Conservation (phyloP, 345 rosid genomes). For the Salix viminalis region DNA sequence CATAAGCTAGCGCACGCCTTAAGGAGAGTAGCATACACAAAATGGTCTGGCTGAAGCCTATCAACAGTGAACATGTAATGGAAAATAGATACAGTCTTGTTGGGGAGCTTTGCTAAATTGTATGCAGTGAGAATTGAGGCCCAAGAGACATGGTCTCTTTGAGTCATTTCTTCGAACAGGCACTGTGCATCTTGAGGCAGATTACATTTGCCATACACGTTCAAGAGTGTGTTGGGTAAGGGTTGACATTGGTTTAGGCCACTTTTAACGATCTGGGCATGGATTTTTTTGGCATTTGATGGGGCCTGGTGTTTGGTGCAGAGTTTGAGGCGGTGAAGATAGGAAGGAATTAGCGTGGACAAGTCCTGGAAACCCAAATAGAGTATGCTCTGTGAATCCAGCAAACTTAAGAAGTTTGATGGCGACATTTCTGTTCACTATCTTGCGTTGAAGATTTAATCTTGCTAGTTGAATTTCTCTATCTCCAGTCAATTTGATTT, state of each 20-base stretch:
- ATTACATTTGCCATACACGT: slow-evolving; percentile 50
- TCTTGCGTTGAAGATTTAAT: background rate
- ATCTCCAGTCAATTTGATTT: background rate
- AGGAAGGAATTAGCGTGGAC: slow-evolving; percentile 37
- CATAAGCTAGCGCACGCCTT: slow-evolving; percentile 61
- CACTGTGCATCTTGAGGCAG: slow-evolving; percentile 35
- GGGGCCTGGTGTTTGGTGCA: slow-evolving; percentile 37
- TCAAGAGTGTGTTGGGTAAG: slow-evolving; percentile 43
- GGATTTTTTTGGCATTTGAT: slow-evolving; percentile 33
- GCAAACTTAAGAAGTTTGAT: slow-evolving; percentile 5
- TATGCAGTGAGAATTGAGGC: slow-evolving; percentile 63
- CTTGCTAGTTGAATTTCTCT: background rate
- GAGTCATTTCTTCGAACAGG: slow-evolving; percentile 62
- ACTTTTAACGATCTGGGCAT: slow-evolving; percentile 47
- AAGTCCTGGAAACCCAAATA: no score
- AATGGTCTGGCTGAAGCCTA: slow-evolving; percentile 56
- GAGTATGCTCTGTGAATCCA: slow-evolving; percentile 23
- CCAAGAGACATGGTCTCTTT: slow-evolving; percentile 60
- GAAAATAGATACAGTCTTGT: slow-evolving; percentile 44
- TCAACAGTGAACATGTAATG: slow-evolving; percentile 29
- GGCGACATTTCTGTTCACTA: background rate
- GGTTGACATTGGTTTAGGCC: slow-evolving; percentile 35
- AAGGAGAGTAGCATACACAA: slow-evolving; percentile 52
- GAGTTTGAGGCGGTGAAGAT: slow-evolving; percentile 42
- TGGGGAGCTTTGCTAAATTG: slow-evolving; percentile 48